These are phyloP conservation scores for Starmerella davenportii DNA, from an alignment of 805 yeast genomes.

Conservation along the genomic window DNA sequence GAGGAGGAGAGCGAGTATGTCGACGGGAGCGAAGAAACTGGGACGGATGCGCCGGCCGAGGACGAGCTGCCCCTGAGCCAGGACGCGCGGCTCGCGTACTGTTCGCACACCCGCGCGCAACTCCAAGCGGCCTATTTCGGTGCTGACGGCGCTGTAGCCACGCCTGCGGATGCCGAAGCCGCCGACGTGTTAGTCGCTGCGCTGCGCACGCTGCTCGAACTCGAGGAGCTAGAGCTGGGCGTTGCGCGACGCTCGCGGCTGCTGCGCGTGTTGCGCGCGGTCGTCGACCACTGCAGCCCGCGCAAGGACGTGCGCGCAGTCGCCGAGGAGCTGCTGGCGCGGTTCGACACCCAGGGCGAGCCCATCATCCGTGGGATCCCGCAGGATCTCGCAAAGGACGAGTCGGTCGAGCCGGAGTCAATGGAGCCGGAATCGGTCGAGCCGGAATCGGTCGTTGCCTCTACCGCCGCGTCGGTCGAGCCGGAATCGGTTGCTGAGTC, in stretches of 20 bases:
- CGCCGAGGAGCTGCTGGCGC: conserved; percentile 3
- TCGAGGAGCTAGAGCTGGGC: conserved; percentile 14
- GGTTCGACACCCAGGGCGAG: conserved; percentile 15
- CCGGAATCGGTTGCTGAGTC: no score
- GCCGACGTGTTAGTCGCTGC: conserved; percentile 1
- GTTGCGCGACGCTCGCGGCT: conserved; percentile 16
- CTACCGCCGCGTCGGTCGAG: no score
- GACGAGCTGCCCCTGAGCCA: conserved; percentile 8
- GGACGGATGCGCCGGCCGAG: conserved; percentile 1
- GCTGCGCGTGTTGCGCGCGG: conserved; percentile 4
- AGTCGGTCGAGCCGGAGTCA: no score
- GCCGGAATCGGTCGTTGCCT: background rate
- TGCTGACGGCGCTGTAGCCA: background rate
- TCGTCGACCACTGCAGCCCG: conserved; percentile 1
- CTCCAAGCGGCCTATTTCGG: conserved; percentile 2
- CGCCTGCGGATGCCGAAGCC: background rate
- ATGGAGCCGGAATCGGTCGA: no score
- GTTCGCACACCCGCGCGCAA: conserved; percentile 5
- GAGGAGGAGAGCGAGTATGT: conserved; percentile 11
- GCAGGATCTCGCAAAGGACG: no score
- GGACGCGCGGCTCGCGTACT: conserved; percentile 9
- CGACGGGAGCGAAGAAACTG: conserved; percentile 5
- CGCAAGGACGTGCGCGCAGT: conserved; percentile 1
- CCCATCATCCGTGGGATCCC: conserved; percentile 18
- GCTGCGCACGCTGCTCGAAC: conserved; percentile 8